phyloP scores from a whole-genome alignment of 257 asterid species.

The Hygrophila difformis region DNA sequence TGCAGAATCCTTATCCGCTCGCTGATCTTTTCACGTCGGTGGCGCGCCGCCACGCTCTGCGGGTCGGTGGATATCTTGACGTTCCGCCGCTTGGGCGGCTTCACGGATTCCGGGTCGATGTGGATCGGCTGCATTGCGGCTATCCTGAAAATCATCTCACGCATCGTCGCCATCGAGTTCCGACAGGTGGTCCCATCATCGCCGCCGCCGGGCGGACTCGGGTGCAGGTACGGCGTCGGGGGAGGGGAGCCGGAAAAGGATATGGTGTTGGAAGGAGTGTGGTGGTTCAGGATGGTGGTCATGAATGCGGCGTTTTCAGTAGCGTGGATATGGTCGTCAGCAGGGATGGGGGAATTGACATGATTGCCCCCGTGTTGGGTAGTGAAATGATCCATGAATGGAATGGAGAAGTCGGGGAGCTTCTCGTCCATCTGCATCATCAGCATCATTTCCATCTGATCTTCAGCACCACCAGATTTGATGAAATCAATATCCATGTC shows the following conservation, averaged over 20 bases:
- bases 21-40: conserved; percentile 84
- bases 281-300: conserved; percentile 18
- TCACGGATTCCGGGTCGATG: conserved; percentile 82
- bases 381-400: no score
- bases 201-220: background rate
- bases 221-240: conserved; percentile 8
- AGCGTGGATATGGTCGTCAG: no score
- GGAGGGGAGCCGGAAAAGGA: conserved; percentile 18
- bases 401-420: conserved; percentile 3
- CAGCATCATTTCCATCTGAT: conserved; percentile 63
- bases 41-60: conserved; percentile 93
- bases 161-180: conserved; percentile 73
- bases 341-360: background rate
- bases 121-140: conserved; percentile 97
- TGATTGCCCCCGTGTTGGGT: background rate
- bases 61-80: conserved; percentile 93
- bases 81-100: conserved; percentile 81
- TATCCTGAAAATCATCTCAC: conserved; percentile 84
- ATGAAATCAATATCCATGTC: conserved; percentile 48
- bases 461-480: conserved; percentile 35
- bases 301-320: no score
- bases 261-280: conserved; percentile 31
- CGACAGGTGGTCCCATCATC: conserved; percentile 23
- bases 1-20: conserved; percentile 82
- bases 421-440: conserved; percentile 52